Percentiles rank a stretch among this genome's conserved stretches.
These are phyloP conservation scores for Linnemannia exigua DNA, from an alignment of 192 early-diverging fungal genomes.

Conservation along the genomic window DNA sequence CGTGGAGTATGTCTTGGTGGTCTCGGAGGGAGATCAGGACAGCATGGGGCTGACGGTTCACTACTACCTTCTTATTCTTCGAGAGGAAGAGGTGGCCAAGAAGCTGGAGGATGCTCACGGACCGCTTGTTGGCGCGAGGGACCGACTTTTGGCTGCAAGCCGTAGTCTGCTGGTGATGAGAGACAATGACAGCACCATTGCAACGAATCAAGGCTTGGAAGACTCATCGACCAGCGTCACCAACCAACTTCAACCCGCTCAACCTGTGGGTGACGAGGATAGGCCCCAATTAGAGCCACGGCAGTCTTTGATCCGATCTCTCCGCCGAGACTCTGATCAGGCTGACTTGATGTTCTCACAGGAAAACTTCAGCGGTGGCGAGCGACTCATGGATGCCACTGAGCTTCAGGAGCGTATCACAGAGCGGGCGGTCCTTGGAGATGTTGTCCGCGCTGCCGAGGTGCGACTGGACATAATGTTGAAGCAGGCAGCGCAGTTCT, in stretches of 20 bases:
- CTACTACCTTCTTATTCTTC: slow-evolving; percentile 45
- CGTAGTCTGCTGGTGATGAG: slow-evolving; percentile 11
- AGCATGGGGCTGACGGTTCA: slow-evolving; percentile 44
- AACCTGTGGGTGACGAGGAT: slow-evolving; percentile 1
- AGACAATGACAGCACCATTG: not conserved
- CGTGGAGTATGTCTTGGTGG: slow-evolving; percentile 46
- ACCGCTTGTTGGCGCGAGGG: slow-evolving; percentile 33
- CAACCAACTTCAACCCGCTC: slow-evolving; percentile 1
- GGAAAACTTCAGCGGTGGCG: slow-evolving; percentile 17
- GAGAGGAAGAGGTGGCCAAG: slow-evolving; percentile 53
- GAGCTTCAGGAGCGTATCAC: slow-evolving; percentile 53
- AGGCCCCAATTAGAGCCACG: not conserved
- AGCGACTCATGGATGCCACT: slow-evolving; percentile 43
- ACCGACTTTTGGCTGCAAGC: slow-evolving; percentile 38
- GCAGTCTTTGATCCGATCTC: not conserved
- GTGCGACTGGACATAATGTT: slow-evolving; percentile 45
- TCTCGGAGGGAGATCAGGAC: slow-evolving; percentile 47
- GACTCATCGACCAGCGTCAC: not conserved
- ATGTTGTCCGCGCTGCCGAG: slow-evolving; percentile 53
- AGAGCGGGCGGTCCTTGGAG: slow-evolving; percentile 40
- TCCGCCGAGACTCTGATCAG: not conserved
- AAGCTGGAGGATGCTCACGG: slow-evolving; percentile 53
- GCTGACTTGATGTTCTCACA: not conserved
- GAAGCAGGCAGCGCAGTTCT: slow-evolving; percentile 57
- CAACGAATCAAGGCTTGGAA: not conserved